Evolutionary conservation across 805 yeast genomes (phyloP), one percentile per base, ranked within the genome.

Genomic region (Ogataea sp.): DNA sequence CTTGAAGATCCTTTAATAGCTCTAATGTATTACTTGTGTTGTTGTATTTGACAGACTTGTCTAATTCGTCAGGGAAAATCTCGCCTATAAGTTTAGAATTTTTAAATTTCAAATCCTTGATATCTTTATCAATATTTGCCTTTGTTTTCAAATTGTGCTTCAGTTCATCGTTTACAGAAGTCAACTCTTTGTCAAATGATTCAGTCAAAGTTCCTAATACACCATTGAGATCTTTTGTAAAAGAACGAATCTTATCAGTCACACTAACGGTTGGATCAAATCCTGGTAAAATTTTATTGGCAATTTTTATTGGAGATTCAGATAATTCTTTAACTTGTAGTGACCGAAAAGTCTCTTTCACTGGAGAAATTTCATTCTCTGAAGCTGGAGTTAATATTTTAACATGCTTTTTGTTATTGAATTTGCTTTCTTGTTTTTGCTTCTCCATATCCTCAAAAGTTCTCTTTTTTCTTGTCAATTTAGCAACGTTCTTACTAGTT

Each of bases 131-230:
- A 43, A 73, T 53, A 25, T 61, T 66, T 16, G 55, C 56, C 15
- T 72, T 51, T 16, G 75, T 61, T 28, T 58, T 53, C 16, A 65
- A 55, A 18, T 74, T 76, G 48, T 77, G 77, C 20, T 59, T 59
- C 28, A 68, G 56, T 42, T 77, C 81, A 17, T 71, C 64, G 32
- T 73, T 75, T 55, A 79, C 78, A 36, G 68, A 69, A 9, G 43
- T 43, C 14, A 62, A 32, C 32, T 58, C 62, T 13, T 38, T 43
- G 13, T 39, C 48, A 34, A 56, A 48, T 2, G 56, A 43, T 8
- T 46, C 50, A 34, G 46, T 50, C 23, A 59, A 40, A 8, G 46
- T 39, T 6, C 39, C 39, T 20, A 59, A 34, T 15, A 51, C 34
- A 2, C 41, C 28, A 2, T 61, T 56, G 6, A 59, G 35, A 2